These are phyloP conservation scores for Solanum aculeatissimum DNA, from an alignment of 305 asterid species.

Conservation along the genomic window DNA sequence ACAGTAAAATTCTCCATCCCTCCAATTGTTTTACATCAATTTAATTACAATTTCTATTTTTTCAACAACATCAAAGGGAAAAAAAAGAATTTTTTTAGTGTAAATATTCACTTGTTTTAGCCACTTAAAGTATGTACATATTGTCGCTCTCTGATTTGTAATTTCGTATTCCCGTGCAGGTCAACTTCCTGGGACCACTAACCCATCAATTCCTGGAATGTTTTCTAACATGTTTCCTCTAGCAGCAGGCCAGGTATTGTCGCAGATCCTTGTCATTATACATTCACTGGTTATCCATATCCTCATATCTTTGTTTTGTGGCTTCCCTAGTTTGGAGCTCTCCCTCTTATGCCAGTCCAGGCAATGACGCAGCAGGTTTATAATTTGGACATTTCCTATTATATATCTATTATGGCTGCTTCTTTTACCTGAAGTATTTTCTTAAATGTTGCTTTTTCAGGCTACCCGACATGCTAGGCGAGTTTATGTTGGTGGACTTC, in stretches of 20 bases:
- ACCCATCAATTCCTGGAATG: slow-evolving; percentile 70
- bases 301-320: neutral
- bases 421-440: neutral
- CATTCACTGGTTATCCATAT: neutral
- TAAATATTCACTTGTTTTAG: neutral
- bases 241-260: slow-evolving; percentile 64
- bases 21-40: neutral
- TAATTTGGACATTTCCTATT: neutral
- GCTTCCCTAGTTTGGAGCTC: slow-evolving; percentile 56
- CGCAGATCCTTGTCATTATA: neutral
- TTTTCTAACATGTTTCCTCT: slow-evolving; percentile 69
- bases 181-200: slow-evolving; percentile 54
- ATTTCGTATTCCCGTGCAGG: slow-evolving; percentile 42
- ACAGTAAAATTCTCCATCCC: slow-evolving; percentile 1
- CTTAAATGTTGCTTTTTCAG: slow-evolving; percentile 31
- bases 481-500: slow-evolving; percentile 95
- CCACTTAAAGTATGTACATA: slow-evolving; percentile 1
- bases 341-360: slow-evolving; percentile 81
- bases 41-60: neutral
- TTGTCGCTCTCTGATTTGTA: slow-evolving; percentile 12
- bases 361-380: slow-evolving; percentile 99
- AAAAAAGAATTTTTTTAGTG: neutral
- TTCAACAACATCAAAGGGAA: neutral
- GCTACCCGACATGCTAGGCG: slow-evolving; percentile 97
- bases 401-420: neutral